Base-by-base conservation (phyloP, 2,329 filamentous ascomycete genomes). In the Plenodomus biglobosus region DNA sequence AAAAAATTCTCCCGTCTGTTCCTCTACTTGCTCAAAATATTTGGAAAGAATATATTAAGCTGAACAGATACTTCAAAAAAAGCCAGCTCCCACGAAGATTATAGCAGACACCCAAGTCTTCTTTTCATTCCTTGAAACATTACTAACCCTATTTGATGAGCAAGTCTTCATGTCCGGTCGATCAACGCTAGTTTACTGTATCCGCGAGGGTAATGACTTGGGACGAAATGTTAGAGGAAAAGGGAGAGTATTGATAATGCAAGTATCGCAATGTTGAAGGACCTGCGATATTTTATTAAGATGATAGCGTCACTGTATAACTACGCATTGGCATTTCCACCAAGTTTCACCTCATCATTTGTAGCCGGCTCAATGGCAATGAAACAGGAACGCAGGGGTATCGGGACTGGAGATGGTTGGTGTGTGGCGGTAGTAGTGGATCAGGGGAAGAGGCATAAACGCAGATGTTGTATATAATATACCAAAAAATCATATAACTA, bases 251-350 rank as follows among this genome's bases (percentile, higher is more conserved):
- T 48, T 88, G 79, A 53, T 87, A 85, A 0, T 90, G 90, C 65
- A 71, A 95, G 66, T 95, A 88, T 55, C 90, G 83, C 1, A 95
- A 87, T 75, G 88, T 83, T 84, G 85, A 92, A 73, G 87, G 91
- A 1, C 55, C 59, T 0, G 77, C 70, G 4, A 88, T 56, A 2
- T n/a, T n/a, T n/a, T n/a, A n/a, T n/a, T n/a, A n/a, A n/a, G n/a
- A n/a, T n/a, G n/a, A n/a, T n/a, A n/a, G n/a, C n/a, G n/a, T n/a
- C n/a, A n/a, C n/a, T n/a, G n/a, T n/a, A n/a, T n/a, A n/a, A n/a
- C n/a, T n/a, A n/a, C n/a, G n/a, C n/a, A n/a, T n/a, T n/a, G n/a
- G n/a, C n/a, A n/a, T n/a, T n/a, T n/a, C n/a, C n/a, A n/a, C n/a
- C n/a, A n/a, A n/a, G n/a, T n/a, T n/a, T n/a, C n/a, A n/a, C n/a